Evolutionary conservation across 2,329 filamentous ascomycete species (phyloP), one percentile per base, ranked within the genome.

Genomic region (Macrophomina phaseolina): DNA sequence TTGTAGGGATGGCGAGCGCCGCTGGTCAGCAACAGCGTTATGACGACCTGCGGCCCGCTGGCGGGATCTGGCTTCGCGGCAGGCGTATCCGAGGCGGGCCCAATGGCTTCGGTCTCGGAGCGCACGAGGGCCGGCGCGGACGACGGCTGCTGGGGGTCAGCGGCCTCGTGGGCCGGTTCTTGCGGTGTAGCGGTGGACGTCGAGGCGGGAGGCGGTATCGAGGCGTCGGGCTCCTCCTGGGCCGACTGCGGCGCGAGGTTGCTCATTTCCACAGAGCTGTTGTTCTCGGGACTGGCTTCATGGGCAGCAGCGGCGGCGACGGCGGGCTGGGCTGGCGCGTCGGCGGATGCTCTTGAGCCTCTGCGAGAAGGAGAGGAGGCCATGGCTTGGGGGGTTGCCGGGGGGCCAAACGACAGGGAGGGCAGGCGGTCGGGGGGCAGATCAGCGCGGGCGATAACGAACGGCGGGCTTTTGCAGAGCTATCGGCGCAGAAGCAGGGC

Each of bases 1-100:
- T 90, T 93, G 80, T 96, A 97, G 0, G 93, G 93, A 79, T 97
- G 93, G 69, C 93, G 86, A 45, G 91, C 90, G 51, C 94, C 94
- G 0, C 86, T 93, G 0, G 90, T 92, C 66, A 97, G 85, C 45
- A 97, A 86, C 45, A 98, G 84, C 63, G 92, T 96, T 71, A 98
- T 96, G 69, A 87, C 86, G 75, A 92, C 88, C 6, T 80, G 77
- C 3, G 81, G 79, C 4, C 79, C 77, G 40, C 60, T 76, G 30
- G 75, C 70, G 56, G 74, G 75, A 66, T 79, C 75, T 61, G 78
- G 76, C 65, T 79, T 77, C 9, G 75, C 73, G 9, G 76, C 76
- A 6, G 80, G 79, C 2, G 74, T 76, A 53, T 83, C 81, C 69
- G 80, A 80, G 8, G 81, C 81, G 18, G 81, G 81, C n/a, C 81